Conservation (phyloP, 768 basidiomycete genomes). For the Auriscalpium vulgare region DNA sequence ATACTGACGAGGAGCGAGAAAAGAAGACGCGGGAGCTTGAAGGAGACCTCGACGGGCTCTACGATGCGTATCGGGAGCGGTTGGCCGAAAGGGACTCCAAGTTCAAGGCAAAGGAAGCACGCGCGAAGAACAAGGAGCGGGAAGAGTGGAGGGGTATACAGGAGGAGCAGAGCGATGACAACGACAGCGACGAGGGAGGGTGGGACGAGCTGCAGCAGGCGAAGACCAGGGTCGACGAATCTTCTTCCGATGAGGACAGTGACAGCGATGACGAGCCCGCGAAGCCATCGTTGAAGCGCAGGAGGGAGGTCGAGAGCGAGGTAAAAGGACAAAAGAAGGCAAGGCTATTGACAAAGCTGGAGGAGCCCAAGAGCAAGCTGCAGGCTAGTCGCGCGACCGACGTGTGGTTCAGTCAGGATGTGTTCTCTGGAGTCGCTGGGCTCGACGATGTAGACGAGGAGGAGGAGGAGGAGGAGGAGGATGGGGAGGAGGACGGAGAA, state of each 20-base stretch:
- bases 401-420: slow-evolving; percentile 93
- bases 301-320: slow-evolving; percentile 22
- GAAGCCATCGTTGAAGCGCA: slow-evolving; percentile 33
- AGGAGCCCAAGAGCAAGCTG: slow-evolving; percentile 25
- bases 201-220: slow-evolving; percentile 59
- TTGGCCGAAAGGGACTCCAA: slow-evolving; percentile 82
- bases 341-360: slow-evolving; percentile 43
- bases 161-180: slow-evolving; percentile 26
- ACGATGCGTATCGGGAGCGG: slow-evolving; percentile 77
- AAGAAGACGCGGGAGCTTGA: slow-evolving; percentile 58
- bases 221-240: slow-evolving; percentile 39
- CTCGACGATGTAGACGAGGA: slow-evolving; percentile 31
- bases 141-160: slow-evolving; percentile 81
- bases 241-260: slow-evolving; percentile 43
- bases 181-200: slow-evolving; percentile 44
- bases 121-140: slow-evolving; percentile 61
- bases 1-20: slow-evolving; percentile 66
- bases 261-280: slow-evolving; percentile 36
- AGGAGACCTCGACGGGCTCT: slow-evolving; percentile 80
- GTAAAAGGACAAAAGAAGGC: slow-evolving; percentile 38
- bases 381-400: slow-evolving; percentile 51
- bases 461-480: slow-evolving; percentile 24
- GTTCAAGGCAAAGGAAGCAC: slow-evolving; percentile 73
- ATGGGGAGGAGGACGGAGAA: slow-evolving; percentile 25
- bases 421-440: slow-evolving; percentile 65